phyloP scores from a whole-genome alignment of 352 stramenopile genomes.

The Phytophthora colocasiae region DNA sequence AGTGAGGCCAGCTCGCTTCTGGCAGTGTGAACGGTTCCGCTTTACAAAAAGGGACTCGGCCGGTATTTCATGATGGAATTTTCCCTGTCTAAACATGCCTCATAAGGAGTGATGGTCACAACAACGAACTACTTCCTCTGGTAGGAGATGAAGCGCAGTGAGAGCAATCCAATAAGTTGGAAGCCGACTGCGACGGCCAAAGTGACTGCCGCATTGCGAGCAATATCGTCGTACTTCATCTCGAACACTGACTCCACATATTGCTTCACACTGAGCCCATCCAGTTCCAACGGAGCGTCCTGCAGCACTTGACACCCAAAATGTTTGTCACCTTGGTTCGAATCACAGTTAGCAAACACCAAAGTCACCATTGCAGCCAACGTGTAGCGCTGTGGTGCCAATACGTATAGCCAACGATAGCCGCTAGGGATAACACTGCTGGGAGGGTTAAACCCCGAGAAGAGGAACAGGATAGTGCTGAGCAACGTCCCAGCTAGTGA shows the following conservation, averaged over 20 bases:
- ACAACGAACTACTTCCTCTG: slow-evolving; percentile 33
- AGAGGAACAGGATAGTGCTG: slow-evolving; percentile 46
- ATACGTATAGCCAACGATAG: slow-evolving; percentile 32
- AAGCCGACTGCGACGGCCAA: slow-evolving; percentile 35
- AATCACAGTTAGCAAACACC: slow-evolving; percentile 25
- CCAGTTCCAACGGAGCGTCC: slow-evolving; percentile 17
- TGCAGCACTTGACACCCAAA: slow-evolving; percentile 27
- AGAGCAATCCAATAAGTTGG: slow-evolving; percentile 32
- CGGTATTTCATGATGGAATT: too few species aligned
- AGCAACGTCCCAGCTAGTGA: slow-evolving; percentile 32
- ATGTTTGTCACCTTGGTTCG: background rate
- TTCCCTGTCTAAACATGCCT: background rate
- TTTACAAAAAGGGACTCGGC: too few species aligned
- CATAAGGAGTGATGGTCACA: slow-evolving; percentile 27
- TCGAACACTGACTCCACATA: slow-evolving; percentile 44
- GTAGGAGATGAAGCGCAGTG: slow-evolving; percentile 39
- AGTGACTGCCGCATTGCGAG: slow-evolving; percentile 26
- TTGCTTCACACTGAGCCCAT: slow-evolving; percentile 30
- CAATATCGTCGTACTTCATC: slow-evolving; percentile 37
- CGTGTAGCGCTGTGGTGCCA: slow-evolving; percentile 31
- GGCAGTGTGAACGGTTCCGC: slow-evolving; percentile 2
- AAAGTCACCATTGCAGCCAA: slow-evolving; percentile 19
- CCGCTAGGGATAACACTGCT: slow-evolving; percentile 27
- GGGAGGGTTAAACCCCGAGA: slow-evolving; percentile 48
- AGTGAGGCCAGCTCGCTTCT: slow-evolving; percentile 34